phyloP scores from a whole-genome alignment of 2,329 filamentous ascomycete genomes.

The Metarhizium album region DNA sequence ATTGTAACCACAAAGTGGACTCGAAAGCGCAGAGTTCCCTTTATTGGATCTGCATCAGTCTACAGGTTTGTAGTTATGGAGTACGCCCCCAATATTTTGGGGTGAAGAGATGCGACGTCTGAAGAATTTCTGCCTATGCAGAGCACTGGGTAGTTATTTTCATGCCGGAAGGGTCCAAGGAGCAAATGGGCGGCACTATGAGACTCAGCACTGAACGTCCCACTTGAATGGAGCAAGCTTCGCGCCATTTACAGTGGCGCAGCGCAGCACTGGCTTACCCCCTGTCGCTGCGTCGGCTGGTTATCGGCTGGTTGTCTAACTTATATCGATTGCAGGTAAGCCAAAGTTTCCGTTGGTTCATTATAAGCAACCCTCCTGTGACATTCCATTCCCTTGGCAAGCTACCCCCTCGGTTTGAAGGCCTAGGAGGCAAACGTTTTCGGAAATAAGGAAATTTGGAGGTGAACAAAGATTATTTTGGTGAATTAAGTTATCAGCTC shows the following conservation, averaged over 20 bases:
- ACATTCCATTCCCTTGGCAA: background rate
- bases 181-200: slow-evolving; percentile 73
- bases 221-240: slow-evolving; percentile 75
- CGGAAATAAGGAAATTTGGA: background rate
- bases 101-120: slow-evolving; percentile 31
- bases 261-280: background rate
- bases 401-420: background rate
- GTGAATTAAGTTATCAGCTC: background rate
- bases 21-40: slow-evolving; percentile 68
- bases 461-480: background rate
- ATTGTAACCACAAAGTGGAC: slow-evolving; percentile 80
- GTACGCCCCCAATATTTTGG: slow-evolving; percentile 42
- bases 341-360: background rate
- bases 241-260: slow-evolving; percentile 60
- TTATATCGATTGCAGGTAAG: background rate
- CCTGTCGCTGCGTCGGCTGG: background rate
- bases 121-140: slow-evolving; percentile 38
- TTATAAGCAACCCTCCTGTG: background rate
- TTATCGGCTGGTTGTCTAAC: background rate
- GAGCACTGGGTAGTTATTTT: slow-evolving; percentile 67
- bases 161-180: slow-evolving; percentile 66
- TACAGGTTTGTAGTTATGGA: slow-evolving; percentile 93
- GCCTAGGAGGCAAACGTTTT: background rate
- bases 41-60: slow-evolving; percentile 85
- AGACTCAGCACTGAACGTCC: slow-evolving; percentile 63